phyloP scores from a whole-genome alignment of 768 basidiomycete genomes.

The Kwoniella mangroviensis region DNA sequence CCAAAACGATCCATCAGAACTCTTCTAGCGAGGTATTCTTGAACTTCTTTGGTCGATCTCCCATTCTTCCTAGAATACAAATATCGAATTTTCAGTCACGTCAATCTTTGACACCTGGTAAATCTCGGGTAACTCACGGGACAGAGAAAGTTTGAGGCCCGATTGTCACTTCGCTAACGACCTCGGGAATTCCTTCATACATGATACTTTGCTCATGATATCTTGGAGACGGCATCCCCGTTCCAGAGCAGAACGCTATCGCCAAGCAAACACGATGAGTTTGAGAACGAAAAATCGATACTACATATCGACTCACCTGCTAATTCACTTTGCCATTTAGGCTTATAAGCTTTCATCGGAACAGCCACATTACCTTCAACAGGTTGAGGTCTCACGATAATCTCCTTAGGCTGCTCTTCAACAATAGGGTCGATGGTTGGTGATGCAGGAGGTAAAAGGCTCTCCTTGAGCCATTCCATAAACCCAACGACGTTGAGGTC shows the following conservation, averaged over 20 bases:
- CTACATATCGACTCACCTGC: neutral
- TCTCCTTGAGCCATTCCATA: slow-evolving; percentile 28
- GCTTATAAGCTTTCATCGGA: neutral
- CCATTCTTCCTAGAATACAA: slow-evolving; percentile 1
- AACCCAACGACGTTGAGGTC: slow-evolving; percentile 28
- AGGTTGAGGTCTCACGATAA: slow-evolving; percentile 3
- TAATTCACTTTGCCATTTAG: neutral
- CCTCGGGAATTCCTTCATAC: slow-evolving; percentile 4
- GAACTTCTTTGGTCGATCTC: slow-evolving; percentile 11
- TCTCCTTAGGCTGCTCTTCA: neutral
- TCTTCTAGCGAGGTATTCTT: slow-evolving; percentile 28
- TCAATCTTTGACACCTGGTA: neutral
- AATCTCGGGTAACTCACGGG: slow-evolving; percentile 7
- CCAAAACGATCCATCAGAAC: slow-evolving; percentile 30
- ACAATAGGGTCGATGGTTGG: neutral
- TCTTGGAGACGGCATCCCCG: neutral
- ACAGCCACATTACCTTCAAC: neutral
- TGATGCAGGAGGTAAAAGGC: neutral
- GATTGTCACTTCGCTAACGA: slow-evolving; percentile 15
- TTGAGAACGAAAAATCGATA: neutral
- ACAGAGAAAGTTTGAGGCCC: slow-evolving; percentile 10
- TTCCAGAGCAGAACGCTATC: neutral
- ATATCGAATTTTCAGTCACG: neutral
- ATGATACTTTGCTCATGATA: slow-evolving; percentile 2
- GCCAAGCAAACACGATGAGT: neutral